Base-by-base conservation (phyloP, 371 early-diverging fungal genomes). In the Mucor mucedo region DNA sequence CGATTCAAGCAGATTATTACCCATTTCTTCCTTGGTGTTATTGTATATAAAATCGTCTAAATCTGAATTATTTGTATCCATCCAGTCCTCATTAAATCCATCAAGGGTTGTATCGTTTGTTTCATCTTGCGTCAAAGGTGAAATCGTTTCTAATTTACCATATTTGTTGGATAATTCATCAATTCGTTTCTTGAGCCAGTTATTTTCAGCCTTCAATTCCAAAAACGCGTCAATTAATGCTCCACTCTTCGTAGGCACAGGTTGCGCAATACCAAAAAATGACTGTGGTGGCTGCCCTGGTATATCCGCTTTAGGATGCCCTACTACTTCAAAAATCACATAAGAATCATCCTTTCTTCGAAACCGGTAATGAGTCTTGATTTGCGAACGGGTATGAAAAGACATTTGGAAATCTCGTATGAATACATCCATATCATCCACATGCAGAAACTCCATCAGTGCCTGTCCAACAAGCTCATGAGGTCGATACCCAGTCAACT, bases 401-500 rank as follows among this genome's bases (percentile, higher is more conserved):
- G 83, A 73, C 66, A 78, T 61, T 59, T 80, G 79, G 48, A 81
- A 78, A 50, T 79, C 84, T 41, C 77, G 63, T 16, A 76, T 70
- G 57, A 81, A 79, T n/a, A 77, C 75, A 62, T 81, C 82, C 40
- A 80, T 72, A 56, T 88, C 88, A 52, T 86, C 86, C 4, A 82
- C 76, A 60, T 90, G 89, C 5, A 88, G 57, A 68, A 85, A 84
- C 35, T 86, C 85, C 30, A 78, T 73, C 21, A 90, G 52, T 9
- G 72, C 69, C 6, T 77, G 74, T 4, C 85, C 86, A 2, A 84
- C 72, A 27, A 88, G 66, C 47, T 90, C 89, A n/a, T 83, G 83
- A 0, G 84, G 81, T 7, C 79, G 55, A 62, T 84, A 86, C 0
- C 87, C 87, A n/a, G 87, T 78, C 35, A 83, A 62, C 50, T 83